Base-by-base conservation (phyloP, 2,329 filamentous ascomycete genomes). In the Huntiella bhutanensis region DNA sequence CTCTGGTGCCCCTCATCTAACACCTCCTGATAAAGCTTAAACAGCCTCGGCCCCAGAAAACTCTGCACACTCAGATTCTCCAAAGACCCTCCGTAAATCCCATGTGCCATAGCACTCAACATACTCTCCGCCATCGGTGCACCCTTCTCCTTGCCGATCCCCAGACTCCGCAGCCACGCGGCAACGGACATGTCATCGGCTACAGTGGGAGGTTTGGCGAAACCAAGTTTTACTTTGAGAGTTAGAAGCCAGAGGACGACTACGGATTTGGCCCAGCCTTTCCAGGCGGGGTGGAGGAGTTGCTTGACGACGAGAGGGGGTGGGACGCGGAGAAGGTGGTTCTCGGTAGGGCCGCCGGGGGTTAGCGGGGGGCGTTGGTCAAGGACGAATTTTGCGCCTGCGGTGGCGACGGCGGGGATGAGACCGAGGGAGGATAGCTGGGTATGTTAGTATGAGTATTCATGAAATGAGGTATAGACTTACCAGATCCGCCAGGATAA, bases 71-170 rank as follows among this genome's bases (percentile, higher is more conserved):
- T 94, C 43, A 96, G 66, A 57, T 80, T 71, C 58, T 82, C 76
- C 41, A 93, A 75, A 60, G 95, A 82, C 4, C 91, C 91, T 16
- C 87, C 91, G 60, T 92, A 94, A 49, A 96, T 85, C 37, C 91
- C 91, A 60, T 96, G 91, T 45, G 85, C 56, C 56, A 77, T 63
- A 44, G 79, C 85, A 4, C 85, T 94, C 13, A 5, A 76, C 62
- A 13, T 94, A 46, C 54, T 92, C 87, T 53, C 91, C 69, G 11
- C 75, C 75, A 5, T 82, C 52, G 33, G 56, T 49, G 35, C 51
- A 10, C 32, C 28, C 16, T 49, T 15, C 17, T 47, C 48, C 19
- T 46, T 46, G 46, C 51, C 42, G 12, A 51, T 44, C 12, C 49
- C 48, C 17, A 52, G 47, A 11, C 53, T 43, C 33, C 58, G 53